Conservation (phyloP, 139 green algal genomes). For the Mychonastes homosphaera region DNA sequence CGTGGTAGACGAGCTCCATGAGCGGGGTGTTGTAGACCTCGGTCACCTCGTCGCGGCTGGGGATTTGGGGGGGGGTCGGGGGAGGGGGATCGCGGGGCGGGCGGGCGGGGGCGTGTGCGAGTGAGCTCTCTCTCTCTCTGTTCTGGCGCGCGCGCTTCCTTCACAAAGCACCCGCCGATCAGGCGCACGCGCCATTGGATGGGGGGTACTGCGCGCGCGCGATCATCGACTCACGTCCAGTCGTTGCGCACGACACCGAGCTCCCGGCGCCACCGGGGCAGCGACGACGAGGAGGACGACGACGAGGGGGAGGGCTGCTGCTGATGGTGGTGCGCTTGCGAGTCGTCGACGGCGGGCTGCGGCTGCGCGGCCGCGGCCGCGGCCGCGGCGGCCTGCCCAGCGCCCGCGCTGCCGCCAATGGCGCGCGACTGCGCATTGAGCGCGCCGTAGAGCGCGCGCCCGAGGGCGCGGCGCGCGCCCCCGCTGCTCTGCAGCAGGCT, state of each 20-base stretch:
- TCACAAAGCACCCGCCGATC: neutral
- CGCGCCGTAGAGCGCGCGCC: neutral
- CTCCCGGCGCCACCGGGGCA: constrained; percentile 43
- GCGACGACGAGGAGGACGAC: too few relatives aligned
- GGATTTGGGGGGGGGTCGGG: neutral
- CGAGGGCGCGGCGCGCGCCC: constrained; percentile 6
- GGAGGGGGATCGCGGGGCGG: neutral
- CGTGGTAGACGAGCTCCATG: constrained; percentile 83
- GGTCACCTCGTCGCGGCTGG: constrained; percentile 75
- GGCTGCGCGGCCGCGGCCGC: constrained; percentile 10
- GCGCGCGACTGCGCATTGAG: neutral
- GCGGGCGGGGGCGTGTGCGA: neutral
- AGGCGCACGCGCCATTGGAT: too few relatives aligned
- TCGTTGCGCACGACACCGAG: constrained; percentile 63
- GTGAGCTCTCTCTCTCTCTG: neutral
- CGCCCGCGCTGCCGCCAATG: constrained; percentile 3
- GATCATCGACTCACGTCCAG: constrained; percentile 58
- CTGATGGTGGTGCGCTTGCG: constrained; percentile 1
- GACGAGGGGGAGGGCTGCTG: too few relatives aligned
- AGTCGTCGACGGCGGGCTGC: constrained; percentile 5
- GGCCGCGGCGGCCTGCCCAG: neutral
- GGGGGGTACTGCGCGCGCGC: too few relatives aligned
- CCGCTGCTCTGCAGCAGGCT: constrained; percentile 9
- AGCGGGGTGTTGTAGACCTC: constrained; percentile 82
- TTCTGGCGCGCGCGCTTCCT: neutral